A percentile compares a stretch with the other conserved stretches of the same genome.
phyloP scores from a whole-genome alignment of 2,329 filamentous ascomycete genomes.

The Diaporthe sp. region DNA sequence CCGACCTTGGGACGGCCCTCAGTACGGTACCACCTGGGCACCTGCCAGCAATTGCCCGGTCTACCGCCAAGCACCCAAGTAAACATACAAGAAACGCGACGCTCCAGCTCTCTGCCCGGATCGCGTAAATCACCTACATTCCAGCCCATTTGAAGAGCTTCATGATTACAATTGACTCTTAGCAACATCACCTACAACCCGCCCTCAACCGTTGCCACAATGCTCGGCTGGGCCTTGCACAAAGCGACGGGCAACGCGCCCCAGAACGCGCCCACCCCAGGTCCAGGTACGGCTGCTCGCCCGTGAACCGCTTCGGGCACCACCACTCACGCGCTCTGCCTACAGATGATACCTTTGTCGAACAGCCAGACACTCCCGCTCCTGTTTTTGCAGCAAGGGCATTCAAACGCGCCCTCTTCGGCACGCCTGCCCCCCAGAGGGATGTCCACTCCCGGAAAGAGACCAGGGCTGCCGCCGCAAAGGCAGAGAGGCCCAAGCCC shows the following conservation, averaged over 20 bases:
- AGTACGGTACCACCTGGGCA: slow-evolving; percentile 10
- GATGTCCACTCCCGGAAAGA: slow-evolving; percentile 41
- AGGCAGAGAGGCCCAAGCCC: slow-evolving; percentile 45
- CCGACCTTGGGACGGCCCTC: background rate
- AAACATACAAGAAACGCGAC: slow-evolving; percentile 36
- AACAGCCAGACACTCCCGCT: slow-evolving; percentile 75
- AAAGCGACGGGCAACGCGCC: slow-evolving; percentile 52
- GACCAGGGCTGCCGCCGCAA: slow-evolving; percentile 46
- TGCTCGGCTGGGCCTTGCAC: slow-evolving; percentile 74
- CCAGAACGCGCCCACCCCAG: slow-evolving; percentile 47
- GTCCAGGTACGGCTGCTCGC: slow-evolving; percentile 41
- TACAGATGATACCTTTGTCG: slow-evolving; percentile 62
- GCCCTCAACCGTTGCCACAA: slow-evolving; percentile 46
- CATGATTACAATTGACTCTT: slow-evolving; percentile 36
- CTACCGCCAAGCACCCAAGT: slow-evolving; percentile 32
- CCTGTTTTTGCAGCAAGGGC: slow-evolving; percentile 77
- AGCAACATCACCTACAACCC: background rate
- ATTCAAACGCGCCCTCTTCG: slow-evolving; percentile 75
- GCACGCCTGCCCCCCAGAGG: slow-evolving; percentile 62
- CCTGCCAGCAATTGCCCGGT: slow-evolving; percentile 7
- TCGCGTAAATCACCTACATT: slow-evolving; percentile 44
- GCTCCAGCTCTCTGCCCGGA: background rate
- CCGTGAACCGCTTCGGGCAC: background rate
- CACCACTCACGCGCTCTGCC: slow-evolving; percentile 7
- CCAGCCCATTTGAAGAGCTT: slow-evolving; percentile 42